Conservation (phyloP, 2,329 filamentous ascomycete genomes). For the Pseudogymnoascus sp. region DNA sequence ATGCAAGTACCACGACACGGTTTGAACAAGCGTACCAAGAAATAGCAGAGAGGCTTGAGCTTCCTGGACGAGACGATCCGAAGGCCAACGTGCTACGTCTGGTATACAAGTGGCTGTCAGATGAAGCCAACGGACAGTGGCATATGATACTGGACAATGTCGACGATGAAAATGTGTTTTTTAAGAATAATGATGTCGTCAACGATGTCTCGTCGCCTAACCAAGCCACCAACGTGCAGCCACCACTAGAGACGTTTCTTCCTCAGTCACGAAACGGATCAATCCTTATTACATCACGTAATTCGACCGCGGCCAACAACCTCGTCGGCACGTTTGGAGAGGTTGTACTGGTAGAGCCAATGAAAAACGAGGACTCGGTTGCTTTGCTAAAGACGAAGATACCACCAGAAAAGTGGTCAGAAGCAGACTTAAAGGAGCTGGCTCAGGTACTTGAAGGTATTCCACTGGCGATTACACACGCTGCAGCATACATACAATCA, state of each 20-base stretch:
- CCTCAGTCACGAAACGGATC: neutral
- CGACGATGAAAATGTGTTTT: constrained; percentile 21
- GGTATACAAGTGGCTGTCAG: constrained; percentile 5
- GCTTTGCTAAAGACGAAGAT: neutral
- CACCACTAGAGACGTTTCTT: neutral
- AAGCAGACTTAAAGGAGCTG: neutral
- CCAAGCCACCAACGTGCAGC: constrained; percentile 24
- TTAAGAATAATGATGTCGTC: neutral
- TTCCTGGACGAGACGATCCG: neutral
- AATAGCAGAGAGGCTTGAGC: constrained; percentile 15
- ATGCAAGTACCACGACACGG: constrained; percentile 15
- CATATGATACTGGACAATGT: constrained; percentile 31
- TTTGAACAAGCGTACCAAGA: constrained; percentile 19
- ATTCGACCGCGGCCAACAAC: neutral
- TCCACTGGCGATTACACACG: constrained; percentile 15
- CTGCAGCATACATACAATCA: constrained; percentile 13
- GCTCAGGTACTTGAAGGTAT: constrained; percentile 9
- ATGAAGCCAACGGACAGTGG: constrained; percentile 22
- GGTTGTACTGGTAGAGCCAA: neutral
- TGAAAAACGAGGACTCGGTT: too few species aligned
- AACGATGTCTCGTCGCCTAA: neutral
- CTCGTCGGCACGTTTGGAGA: neutral
- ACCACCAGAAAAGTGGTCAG: neutral
- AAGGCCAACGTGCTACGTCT: neutral
- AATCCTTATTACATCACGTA: neutral